phyloP scores from a whole-genome alignment of 1,284 basidiomycete species.

The Rhodofomes roseus region DNA sequence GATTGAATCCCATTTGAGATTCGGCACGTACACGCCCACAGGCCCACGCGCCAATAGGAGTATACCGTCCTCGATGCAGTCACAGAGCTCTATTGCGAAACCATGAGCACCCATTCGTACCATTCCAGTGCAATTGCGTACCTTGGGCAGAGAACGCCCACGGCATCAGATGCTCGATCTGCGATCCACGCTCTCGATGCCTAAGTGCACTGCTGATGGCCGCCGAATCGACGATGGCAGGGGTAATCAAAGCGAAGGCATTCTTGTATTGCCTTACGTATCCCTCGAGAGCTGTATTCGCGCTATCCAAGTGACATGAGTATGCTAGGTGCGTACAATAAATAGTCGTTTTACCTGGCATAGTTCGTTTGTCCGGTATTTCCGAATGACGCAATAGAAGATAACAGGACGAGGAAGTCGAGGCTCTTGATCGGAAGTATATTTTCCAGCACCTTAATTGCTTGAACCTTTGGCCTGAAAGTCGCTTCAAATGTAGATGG shows the following conservation, averaged over 20 bases:
- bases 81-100: neutral
- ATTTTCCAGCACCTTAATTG: conserved; percentile 23
- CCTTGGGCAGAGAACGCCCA: conserved; percentile 27
- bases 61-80: conserved; percentile 4
- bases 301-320: conserved; percentile 18
- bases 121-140: conserved; percentile 13
- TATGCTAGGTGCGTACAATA: neutral
- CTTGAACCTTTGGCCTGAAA: conserved; percentile 27
- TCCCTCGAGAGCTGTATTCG: conserved; percentile 32
- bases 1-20: conserved; percentile 1
- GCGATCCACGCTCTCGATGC: too few relatives aligned
- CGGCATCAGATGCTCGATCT: conserved; percentile 11
- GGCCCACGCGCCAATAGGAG: neutral
- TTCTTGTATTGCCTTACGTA: conserved; percentile 24
- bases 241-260: conserved; percentile 32
- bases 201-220: conserved; percentile 5
- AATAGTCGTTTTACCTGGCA: conserved; percentile 22
- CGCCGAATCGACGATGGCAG: conserved; percentile 28
- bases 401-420: conserved; percentile 37
- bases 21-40: neutral
- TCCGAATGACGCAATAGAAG: conserved; percentile 34
- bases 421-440: conserved; percentile 21
- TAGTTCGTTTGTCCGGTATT: conserved; percentile 41
- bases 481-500: conserved; percentile 28
- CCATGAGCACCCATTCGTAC: too few relatives aligned